Base-by-base conservation (phyloP, 106 monocot species). In the Acorus calamus region DNA sequence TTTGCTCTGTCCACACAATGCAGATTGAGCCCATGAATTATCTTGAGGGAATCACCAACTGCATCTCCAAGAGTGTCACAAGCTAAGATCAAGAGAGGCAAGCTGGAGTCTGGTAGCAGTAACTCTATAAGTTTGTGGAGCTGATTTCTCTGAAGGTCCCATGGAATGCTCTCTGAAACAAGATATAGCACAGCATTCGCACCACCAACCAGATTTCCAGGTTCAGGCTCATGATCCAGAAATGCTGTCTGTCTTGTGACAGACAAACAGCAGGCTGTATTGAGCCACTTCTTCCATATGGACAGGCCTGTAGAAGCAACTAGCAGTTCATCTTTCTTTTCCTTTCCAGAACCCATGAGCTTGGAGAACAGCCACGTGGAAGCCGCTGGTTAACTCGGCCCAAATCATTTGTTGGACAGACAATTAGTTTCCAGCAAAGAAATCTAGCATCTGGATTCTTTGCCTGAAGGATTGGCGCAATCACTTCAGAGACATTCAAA, bases 381-480 rank as follows among this genome's bases (percentile, higher is more conserved):
- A 52, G 78, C 56, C 74, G 55, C 42, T 64, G 59, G 73, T 83
- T 12, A 5, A 59, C 14, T 64, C 72, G 67, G 47, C 53, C 56
- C 28, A 54, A 52, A 41, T 50, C 66, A 62, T 53, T 52, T 44
- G 49, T 60, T 42, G 73, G 49, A 71, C 80, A 66, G 51, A 88
- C 45, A 55, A 83, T 65, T 58, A 92, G 68, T 62, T 98, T 98
- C 88, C 92, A 98, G 66, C 78, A 81, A 61, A 88, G 55, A 53
- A 79, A 85, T 66, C 56, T 79, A 52, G 81, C 62, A 66, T 62
- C 56, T 49, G 79, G 81, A 74, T 92, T 85, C 71, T 61, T 85
- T 66, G 68, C 61, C 4, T 58, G 62, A 47, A 98, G 74, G 74
- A 83, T 75, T 67, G 92, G 78, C 5, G 76, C 67, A 70, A 83